Evolutionary conservation across 441 rosid species (phyloP).

Genomic region (Populus trichocarpa): DNA sequence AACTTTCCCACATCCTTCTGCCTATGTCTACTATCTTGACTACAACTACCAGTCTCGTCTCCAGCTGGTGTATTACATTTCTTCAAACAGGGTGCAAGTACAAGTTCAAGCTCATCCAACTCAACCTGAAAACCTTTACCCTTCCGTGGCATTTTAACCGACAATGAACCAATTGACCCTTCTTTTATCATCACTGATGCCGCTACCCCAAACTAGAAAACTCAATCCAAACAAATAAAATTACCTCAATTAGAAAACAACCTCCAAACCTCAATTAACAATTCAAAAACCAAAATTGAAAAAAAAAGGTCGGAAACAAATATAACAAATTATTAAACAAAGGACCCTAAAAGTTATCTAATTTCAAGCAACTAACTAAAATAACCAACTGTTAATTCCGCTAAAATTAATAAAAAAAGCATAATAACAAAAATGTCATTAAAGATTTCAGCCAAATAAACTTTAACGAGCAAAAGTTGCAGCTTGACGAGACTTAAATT

Average conservation of each 20-base stretch:
- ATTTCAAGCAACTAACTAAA: neutral
- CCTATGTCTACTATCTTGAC: slow-evolving; percentile 32
- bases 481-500: neutral
- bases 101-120: slow-evolving; percentile 88
- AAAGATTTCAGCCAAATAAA: neutral
- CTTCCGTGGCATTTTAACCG: slow-evolving; percentile 85
- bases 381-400: neutral
- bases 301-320: too few species aligned
- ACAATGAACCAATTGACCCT: slow-evolving; percentile 86
- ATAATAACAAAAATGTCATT: neutral
- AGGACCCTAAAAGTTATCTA: neutral
- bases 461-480: neutral
- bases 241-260: slow-evolving; percentile 2
- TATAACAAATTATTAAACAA: neutral
- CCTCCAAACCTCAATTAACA: neutral
- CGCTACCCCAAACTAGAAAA: slow-evolving; percentile 56
- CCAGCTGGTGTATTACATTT: slow-evolving; percentile 23
- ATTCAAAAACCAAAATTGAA: neutral
- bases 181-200: slow-evolving; percentile 73
- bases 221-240: slow-evolving; percentile 7
- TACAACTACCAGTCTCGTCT: slow-evolving; percentile 30
- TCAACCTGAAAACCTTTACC: slow-evolving; percentile 84
- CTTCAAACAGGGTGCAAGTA: slow-evolving; percentile 52
- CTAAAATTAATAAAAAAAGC: neutral
- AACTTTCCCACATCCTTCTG: slow-evolving; percentile 33